These are phyloP conservation scores for Scolecobasidium constrictum DNA, from an alignment of 2,329 filamentous ascomycete species.

Conservation along the genomic window DNA sequence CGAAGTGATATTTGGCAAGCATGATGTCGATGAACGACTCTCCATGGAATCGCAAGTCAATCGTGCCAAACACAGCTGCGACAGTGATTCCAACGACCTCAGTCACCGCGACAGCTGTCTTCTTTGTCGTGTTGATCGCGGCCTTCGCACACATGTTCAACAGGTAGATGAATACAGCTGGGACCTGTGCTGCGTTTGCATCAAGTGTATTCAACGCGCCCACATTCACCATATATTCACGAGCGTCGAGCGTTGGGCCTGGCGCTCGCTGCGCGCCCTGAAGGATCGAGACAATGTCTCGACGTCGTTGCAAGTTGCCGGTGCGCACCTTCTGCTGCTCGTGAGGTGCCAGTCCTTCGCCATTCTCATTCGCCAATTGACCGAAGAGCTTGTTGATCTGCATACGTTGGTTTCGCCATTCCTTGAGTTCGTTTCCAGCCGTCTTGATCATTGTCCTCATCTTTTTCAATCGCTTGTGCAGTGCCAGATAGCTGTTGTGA, in stretches of 20 bases:
- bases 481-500: conserved; percentile 38
- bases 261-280: conserved; percentile 23
- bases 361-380: conserved; percentile 54
- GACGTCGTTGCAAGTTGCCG: conserved; percentile 1
- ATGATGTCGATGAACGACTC: conserved; percentile 69
- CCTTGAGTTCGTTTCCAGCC: conserved; percentile 41
- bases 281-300: conserved; percentile 41
- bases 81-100: conserved; percentile 57
- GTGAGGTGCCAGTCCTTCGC: conserved; percentile 14
- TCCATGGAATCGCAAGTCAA: conserved; percentile 23
- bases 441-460: conserved; percentile 46
- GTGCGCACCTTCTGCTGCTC: conserved; percentile 19
- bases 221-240: conserved; percentile 2
- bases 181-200: conserved; percentile 40
- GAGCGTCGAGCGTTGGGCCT: conserved; percentile 18
- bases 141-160: conserved; percentile 67
- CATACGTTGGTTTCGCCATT: conserved; percentile 61
- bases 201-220: conserved; percentile 13
- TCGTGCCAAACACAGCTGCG: conserved; percentile 49
- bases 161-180: conserved; percentile 60
- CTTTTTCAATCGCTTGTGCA: conserved; percentile 59
- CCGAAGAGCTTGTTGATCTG: conserved; percentile 62
- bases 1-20: conserved; percentile 71
- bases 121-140: conserved; percentile 50
- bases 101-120: conserved; percentile 26